Evolutionary conservation across 805 yeast genomes (phyloP).

Genomic region (Jamesozyma jinghongensis): DNA sequence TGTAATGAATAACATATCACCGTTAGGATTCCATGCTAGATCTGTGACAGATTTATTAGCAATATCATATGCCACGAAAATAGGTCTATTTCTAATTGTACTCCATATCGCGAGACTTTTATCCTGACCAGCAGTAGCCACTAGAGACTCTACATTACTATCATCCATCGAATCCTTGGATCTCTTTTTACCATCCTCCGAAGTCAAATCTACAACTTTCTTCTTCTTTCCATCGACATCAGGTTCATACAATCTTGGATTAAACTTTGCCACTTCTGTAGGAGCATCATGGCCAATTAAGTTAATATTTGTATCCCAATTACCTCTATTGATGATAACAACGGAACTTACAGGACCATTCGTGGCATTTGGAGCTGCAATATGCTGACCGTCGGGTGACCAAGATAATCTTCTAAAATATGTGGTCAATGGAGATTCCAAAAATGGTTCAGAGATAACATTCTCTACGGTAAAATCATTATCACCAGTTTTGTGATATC

Average conservation of each 20-base stretch:
- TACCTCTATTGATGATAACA: conserved; percentile 65
- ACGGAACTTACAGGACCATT: conserved; percentile 75
- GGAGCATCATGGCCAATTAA: conserved; percentile 80
- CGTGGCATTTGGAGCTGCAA: conserved; percentile 79
- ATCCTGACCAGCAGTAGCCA: conserved; percentile 97
- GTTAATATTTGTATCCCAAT: conserved; percentile 67
- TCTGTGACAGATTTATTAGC: conserved; percentile 77
- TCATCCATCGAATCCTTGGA: conserved; percentile 2
- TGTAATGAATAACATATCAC: conserved; percentile 60
- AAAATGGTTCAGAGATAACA: conserved; percentile 75
- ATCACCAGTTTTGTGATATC: conserved; percentile 69
- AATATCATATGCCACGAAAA: conserved; percentile 71
- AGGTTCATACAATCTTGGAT: conserved; percentile 53
- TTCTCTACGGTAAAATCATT: conserved; percentile 81
- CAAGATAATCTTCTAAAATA: conserved; percentile 81
- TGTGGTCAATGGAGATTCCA: conserved; percentile 81
- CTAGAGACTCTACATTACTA: conserved; percentile 45
- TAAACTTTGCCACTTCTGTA: conserved; percentile 69
- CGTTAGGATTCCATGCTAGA: conserved; percentile 80
- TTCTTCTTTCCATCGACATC: not conserved
- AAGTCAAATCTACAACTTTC: not conserved
- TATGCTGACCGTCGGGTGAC: conserved; percentile 86
- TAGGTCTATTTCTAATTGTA: conserved; percentile 65
- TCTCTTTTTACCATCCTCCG: conserved; percentile 13
- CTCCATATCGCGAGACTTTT: conserved; percentile 83